Conservation (phyloP, 257 asterid species). For the Salvia splendens region DNA sequence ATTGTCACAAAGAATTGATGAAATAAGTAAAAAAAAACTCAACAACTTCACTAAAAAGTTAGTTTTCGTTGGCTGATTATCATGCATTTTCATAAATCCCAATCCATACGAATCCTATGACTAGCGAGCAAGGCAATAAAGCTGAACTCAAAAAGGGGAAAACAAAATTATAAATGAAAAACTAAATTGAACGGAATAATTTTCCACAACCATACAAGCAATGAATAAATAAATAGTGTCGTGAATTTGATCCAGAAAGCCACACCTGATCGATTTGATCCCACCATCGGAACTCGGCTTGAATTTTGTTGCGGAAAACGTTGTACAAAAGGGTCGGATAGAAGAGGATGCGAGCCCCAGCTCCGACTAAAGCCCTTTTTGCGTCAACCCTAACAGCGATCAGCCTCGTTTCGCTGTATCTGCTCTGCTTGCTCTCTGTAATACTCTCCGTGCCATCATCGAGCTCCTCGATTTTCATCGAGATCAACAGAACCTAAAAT, state of each 20-base stretch:
- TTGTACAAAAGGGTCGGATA: slow-evolving; percentile 91
- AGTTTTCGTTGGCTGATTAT: too few relatives aligned
- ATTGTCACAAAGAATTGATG: slow-evolving; percentile 11
- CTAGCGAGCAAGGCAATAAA: not conserved
- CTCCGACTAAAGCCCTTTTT: slow-evolving; percentile 86
- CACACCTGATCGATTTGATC: slow-evolving; percentile 88
- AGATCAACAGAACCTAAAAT: slow-evolving; percentile 24
- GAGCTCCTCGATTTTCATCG: slow-evolving; percentile 81
- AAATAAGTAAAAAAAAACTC: slow-evolving; percentile 9
- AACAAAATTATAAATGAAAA: not conserved
- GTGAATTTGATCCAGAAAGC: not conserved
- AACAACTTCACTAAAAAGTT: not conserved
- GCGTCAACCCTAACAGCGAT: slow-evolving; percentile 72
- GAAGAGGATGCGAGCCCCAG: slow-evolving; percentile 93
- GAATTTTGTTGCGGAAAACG: slow-evolving; percentile 81
- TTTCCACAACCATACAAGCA: not conserved
- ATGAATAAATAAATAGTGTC: not conserved
- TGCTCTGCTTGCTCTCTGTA: slow-evolving; percentile 25
- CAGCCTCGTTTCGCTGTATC: slow-evolving; percentile 39
- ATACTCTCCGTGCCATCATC: slow-evolving; percentile 45
- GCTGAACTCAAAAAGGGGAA: too few relatives aligned
- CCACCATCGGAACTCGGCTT: slow-evolving; percentile 95
- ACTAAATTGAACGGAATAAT: not conserved
- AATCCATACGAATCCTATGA: not conserved
- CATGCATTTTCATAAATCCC: not conserved